Base-by-base conservation (phyloP, 78 protist genomes). In the Speleostelium caveatum region DNA sequence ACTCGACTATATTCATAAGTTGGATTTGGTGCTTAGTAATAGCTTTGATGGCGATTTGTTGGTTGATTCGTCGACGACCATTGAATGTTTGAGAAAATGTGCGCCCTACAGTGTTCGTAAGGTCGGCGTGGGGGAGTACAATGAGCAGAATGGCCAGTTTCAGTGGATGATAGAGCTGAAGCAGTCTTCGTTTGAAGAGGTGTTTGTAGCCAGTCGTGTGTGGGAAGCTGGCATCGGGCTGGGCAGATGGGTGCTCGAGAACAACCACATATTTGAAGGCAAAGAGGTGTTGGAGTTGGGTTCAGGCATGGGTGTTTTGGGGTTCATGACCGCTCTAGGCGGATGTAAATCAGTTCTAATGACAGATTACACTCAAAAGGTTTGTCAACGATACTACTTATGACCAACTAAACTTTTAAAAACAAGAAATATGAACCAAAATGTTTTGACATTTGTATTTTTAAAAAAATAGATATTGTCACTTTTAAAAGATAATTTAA, bases 161-260 rank as follows among this genome's bases (percentile, higher is more conserved):
- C 88, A 79, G 35, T 79, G 68, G 65, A 35, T 21, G 21, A 24
- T 79, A 0, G 75, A 65, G 33, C n/a, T 79, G 32, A 49, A 67
- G 26, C 88, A 79, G 39, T 55, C 56, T 28, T 53, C 32, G 30
- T 67, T 53, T 66, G 53, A 79, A 2, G 75, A 67, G 33, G 88
- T 79, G 14, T 56, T 56, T 56, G 88, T 79, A 7, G 88, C 69
- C 1, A 67, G 76, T 66, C 39, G 76, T 33, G 76, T 79, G 14
- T 79, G 88, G 88, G 88, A 79, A 28, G 68, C 58, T 21, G 88
- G 88, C 24, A 79, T 79, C 38, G 88, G 88, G 2, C 45, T 79
- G 7, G 33, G 71, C 16, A 67, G 36, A 45, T 79, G 88, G 88
- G 28, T 79, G 6, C 36, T 79, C 14, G 88, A 66, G 59, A 79